Evolutionary conservation across 768 basidiomycete genomes (phyloP).

Genomic region (Dendrothele bispora): DNA sequence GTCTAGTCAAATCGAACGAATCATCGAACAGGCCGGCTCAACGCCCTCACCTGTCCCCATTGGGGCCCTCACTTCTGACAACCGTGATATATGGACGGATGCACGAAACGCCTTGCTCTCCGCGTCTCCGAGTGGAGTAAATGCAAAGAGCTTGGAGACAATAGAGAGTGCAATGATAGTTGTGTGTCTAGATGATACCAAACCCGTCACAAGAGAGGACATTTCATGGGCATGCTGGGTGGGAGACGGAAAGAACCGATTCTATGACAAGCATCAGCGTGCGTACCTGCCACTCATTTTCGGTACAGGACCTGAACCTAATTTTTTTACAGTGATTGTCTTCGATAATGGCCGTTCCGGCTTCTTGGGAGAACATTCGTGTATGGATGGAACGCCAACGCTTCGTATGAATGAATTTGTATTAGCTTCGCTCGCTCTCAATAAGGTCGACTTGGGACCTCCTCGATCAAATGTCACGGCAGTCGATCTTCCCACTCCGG

Average conservation of each 20-base stretch:
- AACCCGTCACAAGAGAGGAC: conserved; percentile 80
- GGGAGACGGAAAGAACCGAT: conserved; percentile 88
- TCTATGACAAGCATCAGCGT: conserved; percentile 97
- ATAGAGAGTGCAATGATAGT: conserved; percentile 92
- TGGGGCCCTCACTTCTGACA: conserved; percentile 86
- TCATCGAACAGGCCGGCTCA: conserved; percentile 64
- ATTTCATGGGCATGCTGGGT: conserved; percentile 84
- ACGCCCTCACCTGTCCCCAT: conserved; percentile 46
- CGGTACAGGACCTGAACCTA: background rate
- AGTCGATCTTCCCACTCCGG: conserved; percentile 49
- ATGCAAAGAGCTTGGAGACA: conserved; percentile 65
- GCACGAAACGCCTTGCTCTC: conserved; percentile 62
- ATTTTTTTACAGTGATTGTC: conserved; percentile 72
- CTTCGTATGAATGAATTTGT: conserved; percentile 94
- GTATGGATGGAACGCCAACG: conserved; percentile 94
- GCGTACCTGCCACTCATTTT: conserved; percentile 25
- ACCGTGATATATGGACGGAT: conserved; percentile 88
- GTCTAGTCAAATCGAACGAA: conserved; percentile 60
- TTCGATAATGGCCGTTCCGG: conserved; percentile 94
- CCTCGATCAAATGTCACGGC: conserved; percentile 31
- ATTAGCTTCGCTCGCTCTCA: conserved; percentile 68
- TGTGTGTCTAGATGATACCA: conserved; percentile 80
- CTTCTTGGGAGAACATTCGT: conserved; percentile 87
- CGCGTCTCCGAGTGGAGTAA: conserved; percentile 53
- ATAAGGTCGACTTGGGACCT: conserved; percentile 77